Conservation (phyloP, 306 rosid genomes). For the Canavalia ensiformis region DNA sequence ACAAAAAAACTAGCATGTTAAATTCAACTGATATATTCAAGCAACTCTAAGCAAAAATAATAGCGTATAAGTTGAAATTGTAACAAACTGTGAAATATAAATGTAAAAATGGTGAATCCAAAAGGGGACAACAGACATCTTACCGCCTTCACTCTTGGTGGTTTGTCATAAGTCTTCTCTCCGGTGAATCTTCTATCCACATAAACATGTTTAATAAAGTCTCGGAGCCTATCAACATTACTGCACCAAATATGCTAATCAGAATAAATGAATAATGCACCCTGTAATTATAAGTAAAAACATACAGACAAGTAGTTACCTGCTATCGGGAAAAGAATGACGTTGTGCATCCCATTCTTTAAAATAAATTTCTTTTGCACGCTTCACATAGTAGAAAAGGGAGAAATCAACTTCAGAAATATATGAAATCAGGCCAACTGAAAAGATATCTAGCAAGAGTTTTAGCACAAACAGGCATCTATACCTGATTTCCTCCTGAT, state of each 20-base stretch:
- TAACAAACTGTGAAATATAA: not conserved
- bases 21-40: slow-evolving; percentile 30
- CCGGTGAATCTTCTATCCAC: slow-evolving; percentile 87
- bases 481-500: slow-evolving; percentile 97
- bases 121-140: slow-evolving; percentile 38
- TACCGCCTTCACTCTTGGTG: slow-evolving; percentile 73
- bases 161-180: slow-evolving; percentile 74
- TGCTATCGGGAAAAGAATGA: slow-evolving; percentile 85
- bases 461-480: slow-evolving; percentile 36
- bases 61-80: slow-evolving; percentile 16
- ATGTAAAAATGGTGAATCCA: slow-evolving; percentile 23
- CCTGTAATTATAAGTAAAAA: slow-evolving; percentile 22
- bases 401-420: slow-evolving; percentile 38
- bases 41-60: slow-evolving; percentile 38
- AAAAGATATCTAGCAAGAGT: slow-evolving; percentile 34
- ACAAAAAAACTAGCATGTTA: slow-evolving; percentile 28
- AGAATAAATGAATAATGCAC: slow-evolving; percentile 48
- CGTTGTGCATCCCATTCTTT: slow-evolving; percentile 93
- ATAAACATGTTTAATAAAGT: slow-evolving; percentile 94
- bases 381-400: slow-evolving; percentile 63
- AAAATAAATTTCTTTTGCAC: slow-evolving; percentile 83
- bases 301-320: slow-evolving; percentile 54
- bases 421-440: slow-evolving; percentile 42
- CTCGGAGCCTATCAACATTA: slow-evolving; percentile 89
- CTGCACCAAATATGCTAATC: slow-evolving; percentile 65